Evolutionary conservation across 192 early-diverging fungal species (phyloP), one percentile per base, ranked within the genome.

Genomic region (Coemansia sp.): DNA sequence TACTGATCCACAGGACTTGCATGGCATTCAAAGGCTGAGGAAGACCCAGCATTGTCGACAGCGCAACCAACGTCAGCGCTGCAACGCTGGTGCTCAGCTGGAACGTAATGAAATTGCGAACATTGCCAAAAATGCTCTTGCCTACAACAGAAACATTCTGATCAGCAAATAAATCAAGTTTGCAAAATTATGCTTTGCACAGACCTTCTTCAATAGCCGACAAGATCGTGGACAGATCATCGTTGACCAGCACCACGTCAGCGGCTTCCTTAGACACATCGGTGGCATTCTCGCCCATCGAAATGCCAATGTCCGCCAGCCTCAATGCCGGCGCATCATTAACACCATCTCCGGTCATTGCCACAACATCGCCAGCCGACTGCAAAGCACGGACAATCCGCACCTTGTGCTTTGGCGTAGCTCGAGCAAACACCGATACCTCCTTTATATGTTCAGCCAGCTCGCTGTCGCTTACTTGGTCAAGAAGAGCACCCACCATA

Each of bases 81-180:
- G 96, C 85, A 15, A 96, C 80, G 76, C 91, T 92, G 13, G 96
- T 98, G 74, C 88, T 91, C 15, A 98, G 82, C 73, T 98, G 96
- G 79, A 98, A 98, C 0, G 89, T 88, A 63, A 98, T 79, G 63
- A 98, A 98, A 63, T 98, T 94, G 74, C 94, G 90, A 53, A 98
- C 92, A 65, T 98, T 98, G 81, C 92, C 91, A 63, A 94, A 96
- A 53, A 98, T 98, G n/a, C 85, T 84, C 83, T 95, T 97, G 13
- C 57, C 49, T 50, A 50, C 49, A 48, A 50, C 49, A 48, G 26
- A 13, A 30, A 6, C 39, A 41, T n/a, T 26, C 4, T 26, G 23
- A 26, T 26, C 23, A 26, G 23, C 23, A 26, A 26, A 26, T n/a
- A n/a, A n/a, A n/a, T n/a, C n/a, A n/a, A n/a, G n/a, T 6, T 13